Percentiles rank a stretch among this genome's conserved stretches.
Conservation (phyloP, 352 stramenopile species). For the Phytophthora vignae region DNA sequence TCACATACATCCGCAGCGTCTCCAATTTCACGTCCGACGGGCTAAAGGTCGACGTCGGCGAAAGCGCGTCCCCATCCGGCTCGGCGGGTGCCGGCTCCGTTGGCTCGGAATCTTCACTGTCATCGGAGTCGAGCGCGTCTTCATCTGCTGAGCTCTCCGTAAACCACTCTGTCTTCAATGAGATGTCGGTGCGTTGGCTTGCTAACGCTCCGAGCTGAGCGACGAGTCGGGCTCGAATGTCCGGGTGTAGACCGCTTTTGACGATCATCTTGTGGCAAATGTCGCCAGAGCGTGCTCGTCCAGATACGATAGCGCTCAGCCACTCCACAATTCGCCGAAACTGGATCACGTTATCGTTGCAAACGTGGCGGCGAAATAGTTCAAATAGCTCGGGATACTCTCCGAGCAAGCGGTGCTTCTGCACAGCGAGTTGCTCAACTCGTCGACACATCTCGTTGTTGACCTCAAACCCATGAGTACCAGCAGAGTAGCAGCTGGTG, state of each 20-base stretch:
- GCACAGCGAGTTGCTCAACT: constrained; percentile 62
- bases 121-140: constrained; percentile 16
- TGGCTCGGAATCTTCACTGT: constrained; percentile 14
- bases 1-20: constrained; percentile 77
- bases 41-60: not conserved
- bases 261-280: constrained; percentile 78
- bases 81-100: constrained; percentile 15
- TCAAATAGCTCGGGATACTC: constrained; percentile 78
- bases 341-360: constrained; percentile 71
- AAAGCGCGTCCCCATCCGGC: constrained; percentile 20
- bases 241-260: constrained; percentile 75
- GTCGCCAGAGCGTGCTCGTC: constrained; percentile 44
- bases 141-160: constrained; percentile 51
- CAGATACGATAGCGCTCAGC: constrained; percentile 71
- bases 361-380: constrained; percentile 73
- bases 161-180: constrained; percentile 80
- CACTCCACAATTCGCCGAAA: constrained; percentile 78
- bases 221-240: constrained; percentile 74
- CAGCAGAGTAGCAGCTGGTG: constrained; percentile 68
- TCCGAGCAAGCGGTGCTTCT: constrained; percentile 58
- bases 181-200: constrained; percentile 64
- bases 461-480: constrained; percentile 77
- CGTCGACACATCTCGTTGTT: constrained; percentile 75
- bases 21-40: constrained; percentile 43
- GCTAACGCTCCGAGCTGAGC: constrained; percentile 66